phyloP scores from a whole-genome alignment of 768 basidiomycete genomes.

The Pholiota conissans region DNA sequence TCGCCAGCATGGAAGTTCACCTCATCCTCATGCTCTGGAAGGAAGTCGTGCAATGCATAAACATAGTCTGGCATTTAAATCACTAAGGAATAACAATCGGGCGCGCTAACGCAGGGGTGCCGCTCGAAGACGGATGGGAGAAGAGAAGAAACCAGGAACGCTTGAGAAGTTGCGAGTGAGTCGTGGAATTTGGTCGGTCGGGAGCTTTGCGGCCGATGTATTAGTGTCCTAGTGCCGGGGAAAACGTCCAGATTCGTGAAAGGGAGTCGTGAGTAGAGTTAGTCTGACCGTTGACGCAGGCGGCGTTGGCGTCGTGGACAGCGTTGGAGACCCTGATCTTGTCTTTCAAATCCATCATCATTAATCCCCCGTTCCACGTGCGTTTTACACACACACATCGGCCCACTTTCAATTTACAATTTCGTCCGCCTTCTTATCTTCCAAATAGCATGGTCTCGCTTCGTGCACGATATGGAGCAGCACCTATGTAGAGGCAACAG shows the following conservation, averaged over 20 bases:
- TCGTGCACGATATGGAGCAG: too few species aligned
- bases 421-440: too few species aligned
- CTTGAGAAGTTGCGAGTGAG: not conserved
- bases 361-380: not conserved
- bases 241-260: not conserved
- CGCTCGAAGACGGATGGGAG: not conserved
- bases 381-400: not conserved
- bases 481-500: too few species aligned
- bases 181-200: not conserved
- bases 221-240: too few species aligned
- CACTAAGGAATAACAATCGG: not conserved
- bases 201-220: too few species aligned
- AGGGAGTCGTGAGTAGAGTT: not conserved
- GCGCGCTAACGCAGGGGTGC: not conserved
- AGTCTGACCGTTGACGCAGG: not conserved
- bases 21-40: slow-evolving; percentile 94
- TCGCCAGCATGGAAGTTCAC: slow-evolving; percentile 84
- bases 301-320: not conserved
- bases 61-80: slow-evolving; percentile 77
- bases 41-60: slow-evolving; percentile 85
- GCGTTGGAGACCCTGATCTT: not conserved
- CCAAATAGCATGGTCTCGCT: too few species aligned
- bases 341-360: not conserved
- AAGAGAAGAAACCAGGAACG: not conserved
- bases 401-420: too few species aligned